Evolutionary conservation across 164 flowering plant genomes (phyloP).

Genomic region (Stephania yunnanensis): DNA sequence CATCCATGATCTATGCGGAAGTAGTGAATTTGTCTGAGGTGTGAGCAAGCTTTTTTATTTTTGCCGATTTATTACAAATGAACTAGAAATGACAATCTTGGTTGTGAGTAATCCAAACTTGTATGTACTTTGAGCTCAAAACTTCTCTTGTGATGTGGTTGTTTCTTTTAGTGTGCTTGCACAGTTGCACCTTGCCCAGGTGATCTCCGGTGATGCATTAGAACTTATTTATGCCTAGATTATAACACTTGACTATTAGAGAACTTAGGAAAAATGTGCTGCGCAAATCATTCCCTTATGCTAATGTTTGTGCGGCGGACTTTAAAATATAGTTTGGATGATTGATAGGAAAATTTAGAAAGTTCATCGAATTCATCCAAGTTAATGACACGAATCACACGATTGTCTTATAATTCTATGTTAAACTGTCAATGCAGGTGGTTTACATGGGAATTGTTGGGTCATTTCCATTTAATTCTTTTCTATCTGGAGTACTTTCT

Average conservation of each 20-base stretch:
- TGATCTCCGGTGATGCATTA: no score
- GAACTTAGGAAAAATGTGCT: background rate
- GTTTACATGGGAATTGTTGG: constrained; percentile 96
- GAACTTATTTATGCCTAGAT: background rate
- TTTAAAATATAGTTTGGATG: background rate
- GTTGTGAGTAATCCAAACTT: background rate
- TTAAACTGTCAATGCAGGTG: constrained; percentile 41
- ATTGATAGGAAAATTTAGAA: no score
- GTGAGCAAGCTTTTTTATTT: no score
- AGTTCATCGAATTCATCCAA: background rate
- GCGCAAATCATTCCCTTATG: background rate
- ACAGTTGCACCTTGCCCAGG: no score
- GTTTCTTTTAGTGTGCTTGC: no score
- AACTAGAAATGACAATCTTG: background rate
- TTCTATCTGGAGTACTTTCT: constrained; percentile 93
- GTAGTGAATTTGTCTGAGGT: no score
- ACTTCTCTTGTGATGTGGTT: no score
- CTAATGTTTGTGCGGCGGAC: background rate
- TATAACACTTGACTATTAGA: background rate
- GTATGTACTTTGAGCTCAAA: background rate
- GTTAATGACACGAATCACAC: background rate
- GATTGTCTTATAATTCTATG: background rate
- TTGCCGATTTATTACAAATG: no score
- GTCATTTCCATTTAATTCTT: constrained; percentile 97
- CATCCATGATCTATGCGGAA: no score